A percentile compares a stretch with the other conserved stretches of the same genome.
Evolutionary conservation across 768 basidiomycete species (phyloP).

Genomic region (Calocybe cyanea): DNA sequence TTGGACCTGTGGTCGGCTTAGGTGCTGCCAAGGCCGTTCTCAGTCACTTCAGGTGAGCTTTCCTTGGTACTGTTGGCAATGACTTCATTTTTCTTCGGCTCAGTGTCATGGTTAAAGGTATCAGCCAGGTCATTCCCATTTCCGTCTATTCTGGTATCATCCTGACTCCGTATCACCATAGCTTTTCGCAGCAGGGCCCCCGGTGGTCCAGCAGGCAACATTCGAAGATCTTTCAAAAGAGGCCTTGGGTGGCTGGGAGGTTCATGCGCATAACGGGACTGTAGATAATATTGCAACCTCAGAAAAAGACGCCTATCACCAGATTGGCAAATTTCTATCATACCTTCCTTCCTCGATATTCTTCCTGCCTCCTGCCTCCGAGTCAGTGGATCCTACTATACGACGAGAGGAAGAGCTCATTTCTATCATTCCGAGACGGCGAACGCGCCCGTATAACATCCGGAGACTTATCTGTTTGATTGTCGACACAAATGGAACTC

Average conservation of each 20-base stretch:
- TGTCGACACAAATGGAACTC: constrained; percentile 23
- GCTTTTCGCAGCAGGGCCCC: constrained; percentile 15
- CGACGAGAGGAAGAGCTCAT: constrained; percentile 32
- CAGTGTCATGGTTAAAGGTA: constrained; percentile 38
- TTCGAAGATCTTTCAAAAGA: constrained; percentile 17
- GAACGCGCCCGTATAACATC: constrained; percentile 32
- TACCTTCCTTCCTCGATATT: constrained; percentile 40
- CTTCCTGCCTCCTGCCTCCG: constrained; percentile 24
- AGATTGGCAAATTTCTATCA: constrained; percentile 32
- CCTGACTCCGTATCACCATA: not conserved
- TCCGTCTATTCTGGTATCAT: not conserved
- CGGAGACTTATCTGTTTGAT: constrained; percentile 30
- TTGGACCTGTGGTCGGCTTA: constrained; percentile 38
- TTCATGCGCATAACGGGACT: constrained; percentile 33
- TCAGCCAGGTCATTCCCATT: constrained; percentile 23
- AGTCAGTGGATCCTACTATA: constrained; percentile 20
- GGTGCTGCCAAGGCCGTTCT: constrained; percentile 36
- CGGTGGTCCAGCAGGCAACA: constrained; percentile 15
- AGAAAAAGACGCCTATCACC: constrained; percentile 31
- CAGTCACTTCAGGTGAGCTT: constrained; percentile 32
- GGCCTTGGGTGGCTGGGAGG: constrained; percentile 33
- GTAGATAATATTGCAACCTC: constrained; percentile 35
- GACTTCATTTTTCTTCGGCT: not conserved
- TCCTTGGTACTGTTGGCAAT: not conserved
- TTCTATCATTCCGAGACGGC: constrained; percentile 32